Evolutionary conservation across 2,329 filamentous ascomycete species (phyloP).

Genomic region (Verruconis gallopava): DNA sequence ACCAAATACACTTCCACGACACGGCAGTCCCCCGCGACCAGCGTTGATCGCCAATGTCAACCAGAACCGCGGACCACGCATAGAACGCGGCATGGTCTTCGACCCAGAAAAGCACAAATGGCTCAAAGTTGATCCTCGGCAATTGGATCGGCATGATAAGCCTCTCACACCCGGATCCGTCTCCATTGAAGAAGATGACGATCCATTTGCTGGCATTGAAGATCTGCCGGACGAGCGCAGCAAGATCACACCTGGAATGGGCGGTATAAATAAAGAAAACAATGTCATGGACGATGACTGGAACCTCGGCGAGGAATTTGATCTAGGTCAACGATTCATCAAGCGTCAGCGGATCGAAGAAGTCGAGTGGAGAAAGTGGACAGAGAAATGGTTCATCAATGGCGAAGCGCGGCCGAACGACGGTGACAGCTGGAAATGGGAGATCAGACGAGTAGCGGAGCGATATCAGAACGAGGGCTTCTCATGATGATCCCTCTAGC

Average conservation of each 20-base stretch:
- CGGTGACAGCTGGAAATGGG: conserved; percentile 8
- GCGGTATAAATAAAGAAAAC: conserved; percentile 12
- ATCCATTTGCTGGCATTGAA: conserved; percentile 89
- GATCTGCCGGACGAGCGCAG: conserved; percentile 61
- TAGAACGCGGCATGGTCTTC: conserved; percentile 97
- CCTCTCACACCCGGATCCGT: conserved; percentile 33
- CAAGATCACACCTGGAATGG: conserved; percentile 15
- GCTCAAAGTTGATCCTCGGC: conserved; percentile 54
- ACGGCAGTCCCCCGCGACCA: conserved; percentile 40
- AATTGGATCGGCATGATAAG: conserved; percentile 19
- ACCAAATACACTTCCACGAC: conserved; percentile 10
- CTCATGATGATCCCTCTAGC: no score
- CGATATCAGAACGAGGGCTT: not conserved
- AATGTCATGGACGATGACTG: conserved; percentile 17
- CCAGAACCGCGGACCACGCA: conserved; percentile 68
- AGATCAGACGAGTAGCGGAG: conserved; percentile 8
- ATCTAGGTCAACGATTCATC: conserved; percentile 91
- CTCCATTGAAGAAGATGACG: conserved; percentile 73
- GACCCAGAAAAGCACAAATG: conserved; percentile 96
- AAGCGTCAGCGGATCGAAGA: conserved; percentile 83
- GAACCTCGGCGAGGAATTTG: conserved; percentile 82
- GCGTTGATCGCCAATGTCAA: conserved; percentile 88
- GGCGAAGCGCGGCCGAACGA: not conserved
- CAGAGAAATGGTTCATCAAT: conserved; percentile 56
- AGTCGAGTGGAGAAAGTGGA: conserved; percentile 77